Evolutionary conservation across 2,329 filamentous ascomycete species (phyloP), one percentile per base, ranked within the genome.

Genomic region (Amphichorda felina): DNA sequence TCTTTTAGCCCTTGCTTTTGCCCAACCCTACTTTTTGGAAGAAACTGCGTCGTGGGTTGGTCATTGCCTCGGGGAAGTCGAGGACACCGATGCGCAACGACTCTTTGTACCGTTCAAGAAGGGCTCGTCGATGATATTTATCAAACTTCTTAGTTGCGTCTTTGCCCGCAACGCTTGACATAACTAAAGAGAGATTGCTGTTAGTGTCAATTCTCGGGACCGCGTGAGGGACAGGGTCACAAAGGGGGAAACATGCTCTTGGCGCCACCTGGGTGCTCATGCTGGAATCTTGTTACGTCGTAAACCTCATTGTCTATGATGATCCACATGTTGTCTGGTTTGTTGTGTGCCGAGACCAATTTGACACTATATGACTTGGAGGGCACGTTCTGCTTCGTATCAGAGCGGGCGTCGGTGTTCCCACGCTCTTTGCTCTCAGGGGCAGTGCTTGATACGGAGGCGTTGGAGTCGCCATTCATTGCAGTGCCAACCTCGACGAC

Each of bases 81-180:
- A 32, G 10, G 5, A 17, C 15, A 6, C 33, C 33, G 9, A 35
- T 16, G 7, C n/a, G n/a, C 8, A 35, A 19, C 14, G n/a, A n/a
- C 9, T 11, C 11, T 3, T 28, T 35, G n/a, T 35, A 26, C 19
- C 9, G n/a, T 1, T 25, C 34, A 19, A 35, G 34, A 13, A 35
- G 8, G 4, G 34, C 34, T 17, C 34, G 16, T 15, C 36, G 17
- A 14, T 38, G 36, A n/a, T 38, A 29, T 30, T 38, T 38, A 21
- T 38, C 25, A 30, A 34, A 38, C 24, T 38, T 38, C 25, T 38
- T 38, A 11, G 36, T 38, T 11, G 36, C 36, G 11, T 38, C 36
- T n/a, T 38, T 38, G 10, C 36, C 36, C 5, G 36, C 36, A 22
- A 38, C 21, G 16, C 29, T 24, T 16, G 16, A 16, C n/a, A 37